Evolutionary conservation across 2,329 filamentous ascomycete genomes (phyloP).

Genomic region (Exophiala calicioides): DNA sequence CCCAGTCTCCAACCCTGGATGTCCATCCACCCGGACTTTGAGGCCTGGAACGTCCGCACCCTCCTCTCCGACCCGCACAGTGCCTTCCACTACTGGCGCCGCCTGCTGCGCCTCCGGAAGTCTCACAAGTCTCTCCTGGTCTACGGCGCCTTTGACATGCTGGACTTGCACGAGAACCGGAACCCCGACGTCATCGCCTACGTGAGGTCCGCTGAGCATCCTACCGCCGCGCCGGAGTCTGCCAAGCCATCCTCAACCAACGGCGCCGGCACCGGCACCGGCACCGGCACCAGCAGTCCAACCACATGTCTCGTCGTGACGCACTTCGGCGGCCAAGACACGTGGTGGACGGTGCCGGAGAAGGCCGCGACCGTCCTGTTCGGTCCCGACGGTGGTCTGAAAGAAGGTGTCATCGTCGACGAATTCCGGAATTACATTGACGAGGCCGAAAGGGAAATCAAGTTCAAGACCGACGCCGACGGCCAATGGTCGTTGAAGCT

Average conservation of each 20-base stretch:
- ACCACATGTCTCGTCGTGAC: constrained; percentile 22
- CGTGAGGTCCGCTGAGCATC: constrained; percentile 16
- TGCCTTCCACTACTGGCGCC: constrained; percentile 64
- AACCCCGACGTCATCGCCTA: constrained; percentile 18
- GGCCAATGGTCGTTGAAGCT: constrained; percentile 10
- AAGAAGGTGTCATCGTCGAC: constrained; percentile 10
- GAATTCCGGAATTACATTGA: constrained; percentile 28
- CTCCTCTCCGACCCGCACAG: constrained; percentile 50
- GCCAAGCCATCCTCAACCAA: too few relatives aligned
- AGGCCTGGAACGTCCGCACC: constrained; percentile 57
- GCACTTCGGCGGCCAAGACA: constrained; percentile 20
- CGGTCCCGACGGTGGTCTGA: constrained; percentile 7
- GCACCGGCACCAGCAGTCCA: neutral
- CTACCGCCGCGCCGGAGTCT: neutral
- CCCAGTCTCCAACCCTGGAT: constrained; percentile 55
- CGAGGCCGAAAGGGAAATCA: constrained; percentile 8
- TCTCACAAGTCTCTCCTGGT: constrained; percentile 58
- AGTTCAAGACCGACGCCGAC: constrained; percentile 10
- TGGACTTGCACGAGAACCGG: constrained; percentile 17
- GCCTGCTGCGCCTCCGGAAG: constrained; percentile 57
- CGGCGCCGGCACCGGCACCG: constrained; percentile 2
- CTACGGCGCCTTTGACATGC: constrained; percentile 30
- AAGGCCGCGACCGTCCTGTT: constrained; percentile 13
- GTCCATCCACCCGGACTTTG: constrained; percentile 58
- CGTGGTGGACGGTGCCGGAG: constrained; percentile 22